Base-by-base conservation (phyloP, 2,329 filamentous ascomycete genomes). In the Penicillium capsulatum region DNA sequence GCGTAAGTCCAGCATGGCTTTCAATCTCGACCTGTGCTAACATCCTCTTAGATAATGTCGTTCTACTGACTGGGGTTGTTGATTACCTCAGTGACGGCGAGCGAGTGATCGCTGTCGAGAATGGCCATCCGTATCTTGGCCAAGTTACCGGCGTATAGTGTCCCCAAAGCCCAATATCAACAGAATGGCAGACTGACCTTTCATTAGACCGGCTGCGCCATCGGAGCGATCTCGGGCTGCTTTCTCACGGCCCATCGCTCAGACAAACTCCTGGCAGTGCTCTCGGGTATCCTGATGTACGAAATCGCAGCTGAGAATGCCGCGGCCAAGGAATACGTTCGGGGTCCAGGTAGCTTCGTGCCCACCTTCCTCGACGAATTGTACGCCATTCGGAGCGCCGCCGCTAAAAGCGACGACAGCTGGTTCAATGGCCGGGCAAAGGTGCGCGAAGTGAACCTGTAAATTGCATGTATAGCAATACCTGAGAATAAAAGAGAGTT, bases 271-370 rank as follows among this genome's bases (percentile, higher is more conserved):
- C 65, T 80, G 1, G 87, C 87, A 3, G 79, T 81, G 0, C 60
- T 94, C 1, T 80, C 87, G 0, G 90, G 75, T 0, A 66, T 94
- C 13, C 62, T 92, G 49, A 77, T 88, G 60, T 96, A 84, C 59
- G 89, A 92, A 61, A 76, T 85, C 48, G 82, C 82, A 1, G 86
- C 87, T 0, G 83, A 91, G 67, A 66, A 68, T n/a, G 79, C 79
- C n/a, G 75, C 71, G 2, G 43, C 44, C 7, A 68, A 79, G 36
- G 63, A 68, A 0, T 75, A 81, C 47, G 86, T 92, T 3, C 73
- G 72, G 42, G 91, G 91, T 0, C 89, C 91, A 0, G 91, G 91
- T 0, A 87, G 81, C 1, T 96, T 96, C 69, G 81, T 94, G 9
- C 84, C 88, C 0, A 83, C 83, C 0, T 90, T 96, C 57, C 68